Evolutionary conservation across 2,329 filamentous ascomycete species (phyloP), one percentile per base, ranked within the genome.

Genomic region (Fusarium sp.): DNA sequence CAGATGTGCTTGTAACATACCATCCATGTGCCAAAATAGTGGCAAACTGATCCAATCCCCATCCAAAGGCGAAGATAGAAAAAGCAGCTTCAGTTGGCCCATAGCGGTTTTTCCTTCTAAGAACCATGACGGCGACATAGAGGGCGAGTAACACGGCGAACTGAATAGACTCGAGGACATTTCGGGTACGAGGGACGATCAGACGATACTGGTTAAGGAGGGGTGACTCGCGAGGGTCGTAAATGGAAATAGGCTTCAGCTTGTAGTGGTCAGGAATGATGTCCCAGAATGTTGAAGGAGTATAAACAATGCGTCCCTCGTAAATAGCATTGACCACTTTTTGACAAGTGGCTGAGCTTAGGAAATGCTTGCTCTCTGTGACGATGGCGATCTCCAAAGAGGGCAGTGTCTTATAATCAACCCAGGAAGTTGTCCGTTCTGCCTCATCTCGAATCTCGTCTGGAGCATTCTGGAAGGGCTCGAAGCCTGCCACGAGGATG

Each of bases 201-300:
- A 97, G 86, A 2, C 93, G 91, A 76, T 96, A 96, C 77, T 97
- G 93, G 75, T 97, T 95, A 24, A 97, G 85, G 27, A 95, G 77
- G 2, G 92, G 92, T 8, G 91, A 92, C 69, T 90, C 88, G 18
- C 91, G 84, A 2, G 93, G 93, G 75, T 95, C 90, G 78, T 96
- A 96, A 1, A 96, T 82, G 10, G 91, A 90, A 58, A 96, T 95
- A 4, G 92, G 92, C 72, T 92, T 92, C 75, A 91, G 88, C 81
- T 96, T 96, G 83, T 96, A 97, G 73, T 92, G 90, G 77, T 96
- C 93, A 1, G 93, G 93, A 50, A 97, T 89, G 63, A 97, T 91
- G 78, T 96, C 92, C 78, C 95, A 89, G 77, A 93, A 94, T 0
- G 90, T 90, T 1, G 90, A 93, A 0, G 93, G 93, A 3, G 93